Evolutionary conservation across 2,329 filamentous ascomycete genomes (phyloP).

Genomic region (Talaromyces amestolkiae): DNA sequence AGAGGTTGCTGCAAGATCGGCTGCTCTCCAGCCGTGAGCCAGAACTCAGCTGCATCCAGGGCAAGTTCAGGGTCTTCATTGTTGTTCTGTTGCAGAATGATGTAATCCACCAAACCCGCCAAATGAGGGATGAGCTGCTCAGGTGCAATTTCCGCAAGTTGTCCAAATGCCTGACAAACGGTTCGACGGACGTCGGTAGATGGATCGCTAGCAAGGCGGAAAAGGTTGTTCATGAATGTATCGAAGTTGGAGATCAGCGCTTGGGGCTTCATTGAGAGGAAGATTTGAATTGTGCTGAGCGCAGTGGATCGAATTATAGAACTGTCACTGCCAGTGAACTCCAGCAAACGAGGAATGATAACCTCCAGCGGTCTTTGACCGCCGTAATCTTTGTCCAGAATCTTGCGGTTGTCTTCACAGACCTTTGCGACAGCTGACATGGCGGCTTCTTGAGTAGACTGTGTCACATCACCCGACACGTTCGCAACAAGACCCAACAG

Average conservation of each 20-base stretch:
- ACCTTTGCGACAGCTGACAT: conserved; percentile 93
- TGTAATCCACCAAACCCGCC: conserved; percentile 84
- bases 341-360: conserved; percentile 84
- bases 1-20: conserved; percentile 73
- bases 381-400: conserved; percentile 82
- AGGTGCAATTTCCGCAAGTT: conserved; percentile 84
- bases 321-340: conserved; percentile 74
- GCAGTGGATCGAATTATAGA: conserved; percentile 77
- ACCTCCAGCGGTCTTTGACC: conserved; percentile 84
- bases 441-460: conserved; percentile 81
- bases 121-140: conserved; percentile 90
- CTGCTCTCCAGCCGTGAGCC: conserved; percentile 90
- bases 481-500: conserved; percentile 77
- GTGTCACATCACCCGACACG: conserved; percentile 62
- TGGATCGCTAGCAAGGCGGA: conserved; percentile 72
- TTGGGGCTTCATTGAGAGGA: conserved; percentile 79
- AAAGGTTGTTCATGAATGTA: conserved; percentile 75
- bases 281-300: conserved; percentile 83
- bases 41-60: conserved; percentile 94
- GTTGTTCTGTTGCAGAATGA: conserved; percentile 81
- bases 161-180: conserved; percentile 89
- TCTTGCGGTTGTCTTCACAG: conserved; percentile 89
- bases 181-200: conserved; percentile 82
- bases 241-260: conserved; percentile 80
- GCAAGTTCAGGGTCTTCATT: conserved; percentile 81